Base-by-base conservation (phyloP, 805 yeast species). In the Candida corydali region DNA sequence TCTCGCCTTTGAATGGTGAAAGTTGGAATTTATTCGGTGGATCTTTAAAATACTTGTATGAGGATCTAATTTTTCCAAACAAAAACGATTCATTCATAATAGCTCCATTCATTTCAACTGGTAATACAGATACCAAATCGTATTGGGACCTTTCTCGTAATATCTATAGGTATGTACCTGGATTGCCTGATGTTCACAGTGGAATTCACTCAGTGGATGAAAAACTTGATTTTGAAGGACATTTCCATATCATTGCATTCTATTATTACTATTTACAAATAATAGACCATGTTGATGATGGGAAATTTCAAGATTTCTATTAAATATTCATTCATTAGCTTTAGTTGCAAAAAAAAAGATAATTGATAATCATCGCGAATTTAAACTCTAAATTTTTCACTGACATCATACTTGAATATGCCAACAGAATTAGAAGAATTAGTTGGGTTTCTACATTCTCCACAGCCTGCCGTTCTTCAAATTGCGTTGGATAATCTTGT, bases 401-500 rank as follows among this genome's bases (percentile, higher is more conserved):
- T 20, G 7, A 11, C 29, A 10, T 16, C 29, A 26, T 7, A 7
- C 23, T 17, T 5, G 4, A 32, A 11, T 5, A 69, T 69, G 75
- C 72, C 75, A 24, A 57, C 65, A 4, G 70, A 69, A 45, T 47
- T 69, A 32, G 75, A 69, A 55, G 75, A 69, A 40, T 65, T 89
- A 29, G 95, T 87, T 16, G 78, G 72, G 32, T 88, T 89, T 54
- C 68, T 89, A 42, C 96, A 86, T 56, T 77, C 91, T 6, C 82
- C 85, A 1, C 86, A 83, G 52, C 80, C 84, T 2, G 82, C 82
- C 8, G 85, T 87, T 22, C 78, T 82, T 41, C 86, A 82, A 48
- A 81, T 88, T 39, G 97, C 97, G 0, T 66, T 89, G 32, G 93
- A 85, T 50, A 80, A 87, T 55, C 59, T 88, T 37, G 87, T 86